A percentile compares a stretch with the other conserved stretches of the same genome.
Evolutionary conservation across 108 stramenopile genomes (phyloP).

Genomic region (Fragilaria crotonensis): DNA sequence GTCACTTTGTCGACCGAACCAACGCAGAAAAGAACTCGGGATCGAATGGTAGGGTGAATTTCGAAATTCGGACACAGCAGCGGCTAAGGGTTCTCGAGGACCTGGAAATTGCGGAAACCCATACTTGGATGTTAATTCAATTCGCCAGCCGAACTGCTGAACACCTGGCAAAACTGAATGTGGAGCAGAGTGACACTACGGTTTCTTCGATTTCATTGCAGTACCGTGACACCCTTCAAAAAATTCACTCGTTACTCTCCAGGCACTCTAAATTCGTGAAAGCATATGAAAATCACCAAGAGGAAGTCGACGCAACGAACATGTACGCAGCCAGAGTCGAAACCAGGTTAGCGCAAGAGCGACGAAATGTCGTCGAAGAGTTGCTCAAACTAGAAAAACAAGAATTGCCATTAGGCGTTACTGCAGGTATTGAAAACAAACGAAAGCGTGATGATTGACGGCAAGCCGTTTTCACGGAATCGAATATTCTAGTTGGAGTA

Average conservation of each 20-base stretch:
- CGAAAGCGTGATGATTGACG: not conserved
- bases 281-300: constrained; percentile 35
- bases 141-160: not conserved
- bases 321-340: constrained; percentile 54
- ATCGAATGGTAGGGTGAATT: not conserved
- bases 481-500: no score
- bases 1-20: not conserved
- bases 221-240: constrained; percentile 28
- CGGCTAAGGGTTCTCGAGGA: not conserved
- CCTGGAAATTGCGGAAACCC: constrained; percentile 1
- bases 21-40: not conserved
- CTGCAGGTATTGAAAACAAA: not conserved
- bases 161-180: not conserved
- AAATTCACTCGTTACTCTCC: constrained; percentile 27
- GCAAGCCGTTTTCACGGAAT: no score
- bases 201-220: not conserved
- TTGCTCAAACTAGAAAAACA: constrained; percentile 17
- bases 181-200: not conserved
- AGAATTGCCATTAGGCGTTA: not conserved
- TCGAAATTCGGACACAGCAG: not conserved
- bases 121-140: constrained; percentile 2
- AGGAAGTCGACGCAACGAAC: constrained; percentile 12
- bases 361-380: constrained; percentile 25
- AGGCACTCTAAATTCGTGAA: constrained; percentile 17
- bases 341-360: constrained; percentile 36